Evolutionary conservation across 1,284 basidiomycete genomes (phyloP).

Genomic region (Schizophyllum commune): DNA sequence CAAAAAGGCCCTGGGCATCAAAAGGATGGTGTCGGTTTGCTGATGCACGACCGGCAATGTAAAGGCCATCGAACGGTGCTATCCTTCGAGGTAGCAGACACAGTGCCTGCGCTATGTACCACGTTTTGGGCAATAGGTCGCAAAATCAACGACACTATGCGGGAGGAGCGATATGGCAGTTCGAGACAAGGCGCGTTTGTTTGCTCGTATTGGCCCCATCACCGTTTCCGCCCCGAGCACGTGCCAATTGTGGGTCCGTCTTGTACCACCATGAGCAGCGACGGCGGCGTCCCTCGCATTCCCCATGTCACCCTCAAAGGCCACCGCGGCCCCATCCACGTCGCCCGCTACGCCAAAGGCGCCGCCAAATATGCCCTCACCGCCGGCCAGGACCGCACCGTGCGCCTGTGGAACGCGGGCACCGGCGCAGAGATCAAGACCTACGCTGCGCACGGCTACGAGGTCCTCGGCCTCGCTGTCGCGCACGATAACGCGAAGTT

Average conservation of each 20-base stretch:
- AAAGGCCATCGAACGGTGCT: too few relatives aligned
- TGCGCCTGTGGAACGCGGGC: slow-evolving; percentile 88
- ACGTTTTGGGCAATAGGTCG: too few relatives aligned
- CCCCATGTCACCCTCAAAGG: slow-evolving; percentile 51
- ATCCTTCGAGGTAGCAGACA: too few relatives aligned
- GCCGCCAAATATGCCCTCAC: slow-evolving; percentile 83
- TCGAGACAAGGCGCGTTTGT: too few relatives aligned
- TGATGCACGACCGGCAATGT: too few relatives aligned
- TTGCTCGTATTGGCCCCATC: too few relatives aligned
- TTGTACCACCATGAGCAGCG: neutral
- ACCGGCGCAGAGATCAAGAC: slow-evolving; percentile 83
- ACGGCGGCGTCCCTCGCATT: slow-evolving; percentile 36
- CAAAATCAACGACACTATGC: too few relatives aligned
- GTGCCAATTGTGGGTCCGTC: neutral
- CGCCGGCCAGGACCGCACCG: slow-evolving; percentile 84
- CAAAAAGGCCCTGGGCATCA: too few relatives aligned
- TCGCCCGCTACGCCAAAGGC: slow-evolving; percentile 81
- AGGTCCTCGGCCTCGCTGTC: slow-evolving; percentile 88
- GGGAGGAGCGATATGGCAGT: too few relatives aligned
- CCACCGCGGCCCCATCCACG: slow-evolving; percentile 80
- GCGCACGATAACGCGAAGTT: slow-evolving; percentile 92
- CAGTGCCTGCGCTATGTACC: too few relatives aligned
- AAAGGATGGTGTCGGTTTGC: too few relatives aligned
- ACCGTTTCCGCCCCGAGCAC: neutral
- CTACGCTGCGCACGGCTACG: slow-evolving; percentile 89